Evolutionary conservation across 78 protist species (phyloP).

Genomic region (Pelomyxa schiedti): DNA sequence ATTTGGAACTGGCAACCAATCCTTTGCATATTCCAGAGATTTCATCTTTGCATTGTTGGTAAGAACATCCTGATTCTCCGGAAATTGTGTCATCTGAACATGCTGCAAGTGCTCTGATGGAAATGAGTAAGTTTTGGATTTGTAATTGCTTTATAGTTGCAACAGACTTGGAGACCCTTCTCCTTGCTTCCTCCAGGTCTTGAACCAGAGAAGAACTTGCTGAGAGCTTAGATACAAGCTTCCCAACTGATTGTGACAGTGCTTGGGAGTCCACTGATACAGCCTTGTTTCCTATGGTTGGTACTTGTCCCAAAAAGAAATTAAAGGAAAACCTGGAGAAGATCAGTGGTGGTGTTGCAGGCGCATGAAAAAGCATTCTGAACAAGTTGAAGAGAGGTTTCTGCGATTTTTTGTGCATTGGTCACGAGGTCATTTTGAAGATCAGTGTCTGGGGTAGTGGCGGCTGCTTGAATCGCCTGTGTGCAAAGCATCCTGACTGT

Average conservation of each 20-base stretch:
- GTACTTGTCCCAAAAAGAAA: too few species aligned
- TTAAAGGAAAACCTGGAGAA: too few species aligned
- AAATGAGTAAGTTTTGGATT: too few species aligned
- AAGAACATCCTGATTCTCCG: background rate
- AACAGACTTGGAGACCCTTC: too few species aligned
- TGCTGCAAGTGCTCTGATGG: too few species aligned
- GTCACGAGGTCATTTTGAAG: slow-evolving; percentile 19
- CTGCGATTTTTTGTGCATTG: slow-evolving; percentile 32
- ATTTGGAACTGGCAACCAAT: slow-evolving; percentile 21
- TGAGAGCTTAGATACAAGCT: slow-evolving; percentile 32
- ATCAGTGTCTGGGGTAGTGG: slow-evolving; percentile 28
- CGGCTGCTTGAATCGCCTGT: too few species aligned
- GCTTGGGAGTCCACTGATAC: too few species aligned
- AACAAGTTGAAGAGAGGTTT: slow-evolving; percentile 11
- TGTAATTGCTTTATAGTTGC: slow-evolving; percentile 22
- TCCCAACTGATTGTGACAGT: slow-evolving; percentile 29
- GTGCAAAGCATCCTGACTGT: too few species aligned
- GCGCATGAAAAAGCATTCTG: slow-evolving; percentile 22
- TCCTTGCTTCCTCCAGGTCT: slow-evolving; percentile 52
- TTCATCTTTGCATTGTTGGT: slow-evolving; percentile 48
- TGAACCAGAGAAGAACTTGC: slow-evolving; percentile 33
- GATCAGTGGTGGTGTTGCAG: slow-evolving; percentile 28
- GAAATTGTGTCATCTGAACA: too few species aligned
- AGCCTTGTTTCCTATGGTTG: too few species aligned
- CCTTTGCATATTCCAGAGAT: slow-evolving; percentile 9